A percentile compares a stretch with the other conserved stretches of the same genome.
phyloP scores from a whole-genome alignment of 2,329 filamentous ascomycete genomes.

The Periconia macrospinosa region DNA sequence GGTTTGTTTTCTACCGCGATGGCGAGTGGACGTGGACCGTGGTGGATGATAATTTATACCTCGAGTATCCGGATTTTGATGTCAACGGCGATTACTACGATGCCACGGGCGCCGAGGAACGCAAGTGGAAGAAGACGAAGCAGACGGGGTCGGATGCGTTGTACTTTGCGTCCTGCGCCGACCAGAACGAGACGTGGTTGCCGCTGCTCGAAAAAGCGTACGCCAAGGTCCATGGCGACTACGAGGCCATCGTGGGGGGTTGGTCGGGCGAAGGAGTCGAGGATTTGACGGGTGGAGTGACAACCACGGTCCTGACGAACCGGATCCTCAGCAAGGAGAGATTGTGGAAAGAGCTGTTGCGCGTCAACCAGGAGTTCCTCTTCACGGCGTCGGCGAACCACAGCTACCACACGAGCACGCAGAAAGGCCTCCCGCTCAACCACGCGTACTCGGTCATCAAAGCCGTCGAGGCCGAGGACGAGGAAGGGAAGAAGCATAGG shows the following conservation, averaged over 20 bases:
- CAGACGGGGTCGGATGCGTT: constrained; percentile 76
- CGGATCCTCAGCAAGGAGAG: constrained; percentile 75
- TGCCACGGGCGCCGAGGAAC: constrained; percentile 60
- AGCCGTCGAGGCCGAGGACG: constrained; percentile 56
- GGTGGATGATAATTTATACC: constrained; percentile 85
- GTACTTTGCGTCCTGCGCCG: constrained; percentile 74
- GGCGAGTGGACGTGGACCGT: constrained; percentile 80
- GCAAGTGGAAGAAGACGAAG: constrained; percentile 64
- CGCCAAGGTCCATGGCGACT: constrained; percentile 83
- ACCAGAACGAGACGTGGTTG: constrained; percentile 81
- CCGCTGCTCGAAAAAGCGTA: constrained; percentile 80
- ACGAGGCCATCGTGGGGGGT: constrained; percentile 71
- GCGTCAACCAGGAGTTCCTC: constrained; percentile 75
- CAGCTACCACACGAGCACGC: constrained; percentile 59
- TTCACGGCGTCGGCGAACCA: constrained; percentile 59
- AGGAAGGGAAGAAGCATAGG: constrained; percentile 44
- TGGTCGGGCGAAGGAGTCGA: constrained; percentile 57
- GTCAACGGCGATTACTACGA: constrained; percentile 61
- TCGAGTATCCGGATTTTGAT: constrained; percentile 70
- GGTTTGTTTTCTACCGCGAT: constrained; percentile 76
- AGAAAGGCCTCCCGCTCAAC: constrained; percentile 45
- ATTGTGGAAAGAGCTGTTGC: constrained; percentile 80
- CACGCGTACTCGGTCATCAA: constrained; percentile 62
- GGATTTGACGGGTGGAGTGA: constrained; percentile 68
- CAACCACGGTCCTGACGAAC: constrained; percentile 65